Conservation (phyloP, 208 protist species). For the Paratrypanosoma confusum region DNA sequence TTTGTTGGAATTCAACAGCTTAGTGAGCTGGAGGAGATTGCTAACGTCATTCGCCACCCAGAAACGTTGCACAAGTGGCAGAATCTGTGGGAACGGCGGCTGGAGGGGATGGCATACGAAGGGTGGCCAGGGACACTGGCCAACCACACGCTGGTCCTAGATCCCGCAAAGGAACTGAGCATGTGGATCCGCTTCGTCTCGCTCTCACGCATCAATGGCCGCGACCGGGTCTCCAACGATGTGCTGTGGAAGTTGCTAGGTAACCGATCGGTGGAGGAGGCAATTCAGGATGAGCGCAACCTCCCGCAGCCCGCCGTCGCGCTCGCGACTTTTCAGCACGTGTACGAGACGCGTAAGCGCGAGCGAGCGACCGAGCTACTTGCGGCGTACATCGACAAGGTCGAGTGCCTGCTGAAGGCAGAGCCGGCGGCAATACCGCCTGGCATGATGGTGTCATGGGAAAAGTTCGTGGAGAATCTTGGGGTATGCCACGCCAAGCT, state of each 20-base stretch:
- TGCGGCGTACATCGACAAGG: constrained; percentile 46
- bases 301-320: constrained; percentile 62
- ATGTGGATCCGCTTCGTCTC: constrained; percentile 97
- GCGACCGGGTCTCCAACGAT: constrained; percentile 77
- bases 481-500: constrained; percentile 79
- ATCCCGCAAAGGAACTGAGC: constrained; percentile 87
- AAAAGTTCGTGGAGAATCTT: constrained; percentile 33
- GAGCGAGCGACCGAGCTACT: constrained; percentile 59
- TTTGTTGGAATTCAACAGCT: constrained; percentile 97
- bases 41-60: constrained; percentile 53
- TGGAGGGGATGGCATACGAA: constrained; percentile 87
- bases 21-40: constrained; percentile 98
- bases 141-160: constrained; percentile 92
- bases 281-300: constrained; percentile 26
- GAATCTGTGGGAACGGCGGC: constrained; percentile 75
- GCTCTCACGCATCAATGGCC: constrained; percentile 86
- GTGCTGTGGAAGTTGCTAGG: constrained; percentile 82
- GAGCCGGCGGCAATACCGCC: constrained; percentile 1
- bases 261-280: constrained; percentile 44
- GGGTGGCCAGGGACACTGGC: constrained; percentile 96
- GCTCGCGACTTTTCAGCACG: constrained; percentile 73
- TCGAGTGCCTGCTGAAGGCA: too few relatives aligned
- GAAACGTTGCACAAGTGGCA: constrained; percentile 68
- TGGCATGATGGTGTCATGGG: constrained; percentile 2
- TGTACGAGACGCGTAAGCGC: constrained; percentile 73